phyloP scores from a whole-genome alignment of 2,329 filamentous ascomycete species.

The Sporothrix pallida region DNA sequence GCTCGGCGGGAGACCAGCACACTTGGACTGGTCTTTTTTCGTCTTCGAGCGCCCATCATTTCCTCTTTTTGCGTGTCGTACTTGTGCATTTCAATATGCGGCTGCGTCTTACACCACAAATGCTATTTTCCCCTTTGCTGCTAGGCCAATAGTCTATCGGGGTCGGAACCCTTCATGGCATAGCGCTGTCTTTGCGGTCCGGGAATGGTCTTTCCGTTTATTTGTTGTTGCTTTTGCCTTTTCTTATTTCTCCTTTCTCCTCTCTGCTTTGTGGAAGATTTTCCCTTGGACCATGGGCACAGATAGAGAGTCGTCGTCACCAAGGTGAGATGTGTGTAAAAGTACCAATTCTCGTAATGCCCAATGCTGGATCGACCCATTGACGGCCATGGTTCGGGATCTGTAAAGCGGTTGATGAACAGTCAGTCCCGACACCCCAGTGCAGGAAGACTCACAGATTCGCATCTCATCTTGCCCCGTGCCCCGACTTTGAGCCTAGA shows the following conservation, averaged over 20 bases:
- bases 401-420: background rate
- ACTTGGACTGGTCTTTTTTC: background rate
- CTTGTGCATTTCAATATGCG: background rate
- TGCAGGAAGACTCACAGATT: too few species aligned
- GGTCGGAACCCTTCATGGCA: background rate
- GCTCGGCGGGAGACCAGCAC: background rate
- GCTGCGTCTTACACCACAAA: background rate
- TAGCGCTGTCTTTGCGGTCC: slow-evolving; percentile 3
- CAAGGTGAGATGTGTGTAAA: background rate
- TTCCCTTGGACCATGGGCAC: background rate
- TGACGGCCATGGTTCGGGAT: background rate
- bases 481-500: background rate
- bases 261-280: slow-evolving; percentile 1
- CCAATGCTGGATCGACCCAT: too few species aligned
- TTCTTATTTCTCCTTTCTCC: too few species aligned
- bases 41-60: slow-evolving; percentile 17
- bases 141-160: background rate
- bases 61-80: slow-evolving; percentile 1
- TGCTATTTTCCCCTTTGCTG: background rate
- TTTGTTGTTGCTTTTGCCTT: background rate
- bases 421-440: too few species aligned
- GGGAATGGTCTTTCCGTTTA: background rate
- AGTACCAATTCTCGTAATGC: background rate
- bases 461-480: background rate
- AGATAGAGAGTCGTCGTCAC: slow-evolving; percentile 1